Percentiles rank a stretch among this genome's conserved stretches.
Conservation (phyloP, 192 early-diverging fungal species). For the Backusella westeae region DNA sequence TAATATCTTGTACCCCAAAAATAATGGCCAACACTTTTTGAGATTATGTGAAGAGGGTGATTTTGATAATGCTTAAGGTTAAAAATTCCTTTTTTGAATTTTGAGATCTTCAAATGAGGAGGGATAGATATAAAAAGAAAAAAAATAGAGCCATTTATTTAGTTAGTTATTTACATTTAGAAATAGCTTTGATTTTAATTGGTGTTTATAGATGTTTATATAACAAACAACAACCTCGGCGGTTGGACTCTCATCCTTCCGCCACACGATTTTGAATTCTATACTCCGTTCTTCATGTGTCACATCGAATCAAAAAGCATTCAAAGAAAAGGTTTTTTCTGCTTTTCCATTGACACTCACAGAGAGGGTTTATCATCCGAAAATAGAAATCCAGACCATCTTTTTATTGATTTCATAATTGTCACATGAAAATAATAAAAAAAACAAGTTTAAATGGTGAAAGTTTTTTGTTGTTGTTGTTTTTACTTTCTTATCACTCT, state of each 20-base stretch:
- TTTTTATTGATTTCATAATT: neutral
- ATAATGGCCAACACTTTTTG: neutral
- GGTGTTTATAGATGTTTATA: neutral
- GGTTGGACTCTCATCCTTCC: neutral
- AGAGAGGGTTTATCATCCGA: neutral
- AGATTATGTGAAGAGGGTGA: neutral
- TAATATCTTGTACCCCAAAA: neutral
- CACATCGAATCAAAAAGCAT: neutral
- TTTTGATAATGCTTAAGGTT: neutral
- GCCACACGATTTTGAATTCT: neutral
- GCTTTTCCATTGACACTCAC: neutral
- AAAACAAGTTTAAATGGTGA: neutral
- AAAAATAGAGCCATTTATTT: neutral
- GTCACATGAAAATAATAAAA: neutral
- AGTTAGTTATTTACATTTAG: neutral
- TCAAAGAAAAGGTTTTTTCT: neutral
- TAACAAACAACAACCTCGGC: neutral
- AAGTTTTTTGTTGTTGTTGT: neutral
- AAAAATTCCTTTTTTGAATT: neutral
- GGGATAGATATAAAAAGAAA: neutral
- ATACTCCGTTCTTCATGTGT: neutral
- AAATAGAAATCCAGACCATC: slow-evolving; percentile 2
- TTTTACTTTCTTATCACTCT: neutral
- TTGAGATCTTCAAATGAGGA: neutral
- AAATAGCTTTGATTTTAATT: neutral